Conservation (phyloP, 1,284 basidiomycete species). For the Heterobasidion occidentale region DNA sequence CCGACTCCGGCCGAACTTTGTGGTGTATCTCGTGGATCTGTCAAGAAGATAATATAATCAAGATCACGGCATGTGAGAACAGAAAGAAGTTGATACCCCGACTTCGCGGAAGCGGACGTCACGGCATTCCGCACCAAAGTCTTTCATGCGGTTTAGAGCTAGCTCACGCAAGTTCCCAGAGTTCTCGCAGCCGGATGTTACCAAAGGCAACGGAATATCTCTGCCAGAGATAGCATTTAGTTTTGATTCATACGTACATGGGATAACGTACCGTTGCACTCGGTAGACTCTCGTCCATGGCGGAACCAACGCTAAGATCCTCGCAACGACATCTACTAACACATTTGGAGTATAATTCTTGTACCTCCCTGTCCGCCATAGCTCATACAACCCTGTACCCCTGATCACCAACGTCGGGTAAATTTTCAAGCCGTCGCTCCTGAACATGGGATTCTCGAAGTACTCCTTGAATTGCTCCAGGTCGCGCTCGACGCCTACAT, state of each 20-base stretch:
- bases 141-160: slow-evolving; percentile 96
- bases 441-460: slow-evolving; percentile 97
- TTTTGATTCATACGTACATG: slow-evolving; percentile 1
- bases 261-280: slow-evolving; percentile 70
- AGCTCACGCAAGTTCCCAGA: slow-evolving; percentile 95
- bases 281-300: slow-evolving; percentile 99
- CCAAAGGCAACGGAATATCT: slow-evolving; percentile 93
- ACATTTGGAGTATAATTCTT: slow-evolving; percentile 99
- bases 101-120: slow-evolving; percentile 99
- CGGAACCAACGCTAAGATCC: slow-evolving; percentile 94
- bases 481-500: slow-evolving; percentile 95
- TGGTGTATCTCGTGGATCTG: slow-evolving; percentile 98
- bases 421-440: slow-evolving; percentile 96
- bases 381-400: slow-evolving; percentile 94
- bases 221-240: slow-evolving; percentile 30
- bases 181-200: slow-evolving; percentile 96
- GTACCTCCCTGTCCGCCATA: slow-evolving; percentile 95
- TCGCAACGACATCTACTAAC: slow-evolving; percentile 92
- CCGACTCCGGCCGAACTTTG: slow-evolving; percentile 92
- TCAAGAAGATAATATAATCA: slow-evolving; percentile 3
- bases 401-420: slow-evolving; percentile 98
- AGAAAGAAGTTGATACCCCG: slow-evolving; percentile 54
- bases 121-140: slow-evolving; percentile 96
- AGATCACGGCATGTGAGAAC: slow-evolving; percentile 5
- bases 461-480: slow-evolving; percentile 99